Percentiles rank a stretch among this genome's conserved stretches.
These are phyloP conservation scores for Starmerella khaoyaiensis DNA, from an alignment of 805 yeast species.

Conservation along the genomic window DNA sequence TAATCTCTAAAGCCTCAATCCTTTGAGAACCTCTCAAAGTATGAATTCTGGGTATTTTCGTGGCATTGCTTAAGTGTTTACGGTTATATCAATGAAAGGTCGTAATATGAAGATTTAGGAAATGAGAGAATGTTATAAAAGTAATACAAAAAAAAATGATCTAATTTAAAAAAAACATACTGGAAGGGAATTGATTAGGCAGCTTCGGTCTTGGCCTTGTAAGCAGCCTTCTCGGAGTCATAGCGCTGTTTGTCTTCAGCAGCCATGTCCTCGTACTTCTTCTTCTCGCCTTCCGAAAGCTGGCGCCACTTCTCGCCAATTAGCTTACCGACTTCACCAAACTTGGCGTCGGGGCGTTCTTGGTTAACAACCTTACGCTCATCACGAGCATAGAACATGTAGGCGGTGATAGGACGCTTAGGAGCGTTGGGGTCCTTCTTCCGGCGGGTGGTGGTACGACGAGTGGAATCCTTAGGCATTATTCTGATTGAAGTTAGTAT, in stretches of 20 bases:
- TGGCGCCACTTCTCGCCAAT: constrained; percentile 97
- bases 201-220: constrained; percentile 30
- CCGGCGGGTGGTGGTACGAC: constrained; percentile 21
- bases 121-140: constrained; percentile 3
- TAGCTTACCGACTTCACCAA: constrained; percentile 85
- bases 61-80: neutral
- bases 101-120: neutral
- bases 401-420: constrained; percentile 94
- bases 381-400: constrained; percentile 97
- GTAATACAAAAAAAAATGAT: neutral
- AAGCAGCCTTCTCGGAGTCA: constrained; percentile 83
- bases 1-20: too few relatives aligned
- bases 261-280: constrained; percentile 86
- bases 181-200: constrained; percentile 1
- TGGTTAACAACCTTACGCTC: constrained; percentile 91
- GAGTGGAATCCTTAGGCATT: constrained; percentile 22
- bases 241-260: constrained; percentile 95
- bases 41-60: too few relatives aligned
- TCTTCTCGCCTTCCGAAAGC: constrained; percentile 65
- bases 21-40: too few relatives aligned
- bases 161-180: constrained; percentile 4
- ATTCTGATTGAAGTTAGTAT: constrained; percentile 1
- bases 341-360: constrained; percentile 91
- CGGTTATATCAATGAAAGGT: neutral
- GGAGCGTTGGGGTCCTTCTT: constrained; percentile 71